phyloP scores from a whole-genome alignment of 306 rosid species.

The Prinsepia uniflora region DNA sequence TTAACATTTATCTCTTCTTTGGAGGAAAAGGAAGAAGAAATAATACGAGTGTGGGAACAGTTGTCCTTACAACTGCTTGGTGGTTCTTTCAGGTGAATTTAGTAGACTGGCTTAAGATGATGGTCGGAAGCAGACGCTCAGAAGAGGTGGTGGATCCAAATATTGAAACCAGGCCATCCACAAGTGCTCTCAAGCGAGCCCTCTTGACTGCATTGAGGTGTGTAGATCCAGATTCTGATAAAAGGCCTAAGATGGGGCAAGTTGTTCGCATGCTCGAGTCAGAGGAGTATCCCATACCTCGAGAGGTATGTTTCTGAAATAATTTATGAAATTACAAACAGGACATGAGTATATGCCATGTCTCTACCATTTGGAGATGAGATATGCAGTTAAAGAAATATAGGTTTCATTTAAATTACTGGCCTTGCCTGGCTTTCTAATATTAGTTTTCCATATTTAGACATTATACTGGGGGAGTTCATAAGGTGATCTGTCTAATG shows the following conservation, averaged over 20 bases:
- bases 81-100: conserved; percentile 70
- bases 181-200: conserved; percentile 79
- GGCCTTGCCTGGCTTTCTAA: not conserved
- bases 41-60: not conserved
- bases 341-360: not conserved
- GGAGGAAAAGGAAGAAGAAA: not conserved
- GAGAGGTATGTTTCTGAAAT: conserved; percentile 63
- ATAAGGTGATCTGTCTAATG: conserved; percentile 19
- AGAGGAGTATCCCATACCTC: conserved; percentile 80
- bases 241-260: conserved; percentile 91
- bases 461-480: not conserved
- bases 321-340: conserved; percentile 1
- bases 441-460: not conserved
- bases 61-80: conserved; percentile 11
- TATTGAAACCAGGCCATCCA: conserved; percentile 76
- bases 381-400: not conserved
- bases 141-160: conserved; percentile 93
- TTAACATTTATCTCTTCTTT: not conserved
- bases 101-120: conserved; percentile 95
- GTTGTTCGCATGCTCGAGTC: conserved; percentile 95
- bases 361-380: not conserved
- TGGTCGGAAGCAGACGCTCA: conserved; percentile 84
- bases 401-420: not conserved
- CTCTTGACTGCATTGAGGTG: conserved; percentile 92
- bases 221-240: conserved; percentile 82